phyloP scores from a whole-genome alignment of 352 stramenopile genomes.

The Phytophthora pseudosyringae region DNA sequence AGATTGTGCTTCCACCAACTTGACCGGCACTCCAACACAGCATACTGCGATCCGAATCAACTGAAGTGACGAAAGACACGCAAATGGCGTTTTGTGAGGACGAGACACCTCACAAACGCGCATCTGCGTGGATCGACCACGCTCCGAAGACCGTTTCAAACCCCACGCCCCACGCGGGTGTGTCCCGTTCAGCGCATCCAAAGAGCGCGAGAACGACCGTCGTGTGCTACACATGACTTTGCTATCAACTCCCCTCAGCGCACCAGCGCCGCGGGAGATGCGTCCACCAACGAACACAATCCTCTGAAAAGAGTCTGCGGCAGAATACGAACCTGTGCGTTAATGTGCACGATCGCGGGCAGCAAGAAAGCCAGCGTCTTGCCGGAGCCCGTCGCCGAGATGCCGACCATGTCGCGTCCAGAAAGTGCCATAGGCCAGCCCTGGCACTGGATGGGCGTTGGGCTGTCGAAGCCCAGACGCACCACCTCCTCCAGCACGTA shows the following conservation, averaged over 20 bases:
- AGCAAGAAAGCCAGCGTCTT: slow-evolving; percentile 99
- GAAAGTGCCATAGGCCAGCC: slow-evolving; percentile 99
- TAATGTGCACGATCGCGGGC: slow-evolving; percentile 99
- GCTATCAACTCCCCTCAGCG: slow-evolving; percentile 36
- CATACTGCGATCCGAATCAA: slow-evolving; percentile 32
- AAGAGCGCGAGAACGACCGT: slow-evolving; percentile 30
- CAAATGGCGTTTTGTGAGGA: slow-evolving; percentile 11
- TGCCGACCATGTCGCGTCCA: slow-evolving; percentile 98
- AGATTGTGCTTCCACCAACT: slow-evolving; percentile 21
- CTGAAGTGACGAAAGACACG: slow-evolving; percentile 20
- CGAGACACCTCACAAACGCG: slow-evolving; percentile 5
- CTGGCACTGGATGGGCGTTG: slow-evolving; percentile 94
- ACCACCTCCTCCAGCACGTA: slow-evolving; percentile 98
- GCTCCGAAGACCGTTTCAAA: slow-evolving; percentile 36
- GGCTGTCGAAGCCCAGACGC: slow-evolving; percentile 96
- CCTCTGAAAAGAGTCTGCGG: slow-evolving; percentile 34
- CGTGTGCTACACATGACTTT: slow-evolving; percentile 35
- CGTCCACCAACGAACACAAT: slow-evolving; percentile 24
- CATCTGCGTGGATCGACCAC: slow-evolving; percentile 29
- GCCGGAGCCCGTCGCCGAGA: slow-evolving; percentile 97
- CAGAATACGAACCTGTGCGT: slow-evolving; percentile 95
- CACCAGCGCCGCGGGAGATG: slow-evolving; percentile 28
- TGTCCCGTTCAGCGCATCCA: slow-evolving; percentile 27
- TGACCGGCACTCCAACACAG: slow-evolving; percentile 35
- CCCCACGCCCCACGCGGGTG: slow-evolving; percentile 29